Evolutionary conservation across 805 yeast genomes (phyloP).

Genomic region (Sugiyamaella chiloensis): DNA sequence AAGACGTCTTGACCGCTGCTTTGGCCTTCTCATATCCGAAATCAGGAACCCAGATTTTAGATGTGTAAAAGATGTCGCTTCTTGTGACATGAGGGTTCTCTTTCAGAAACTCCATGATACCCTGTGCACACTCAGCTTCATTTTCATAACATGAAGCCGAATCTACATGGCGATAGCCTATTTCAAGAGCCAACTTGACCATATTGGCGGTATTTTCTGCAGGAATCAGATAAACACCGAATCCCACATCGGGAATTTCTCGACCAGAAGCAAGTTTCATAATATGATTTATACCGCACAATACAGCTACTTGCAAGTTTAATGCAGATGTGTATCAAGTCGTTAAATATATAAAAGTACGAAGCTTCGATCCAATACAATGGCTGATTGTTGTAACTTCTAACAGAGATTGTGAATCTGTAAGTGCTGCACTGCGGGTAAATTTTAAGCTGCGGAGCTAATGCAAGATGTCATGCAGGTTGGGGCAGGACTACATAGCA

Average conservation of each 20-base stretch:
- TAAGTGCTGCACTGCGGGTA: too few relatives aligned
- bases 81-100: slow-evolving; percentile 50
- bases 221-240: slow-evolving; percentile 52
- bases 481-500: too few relatives aligned
- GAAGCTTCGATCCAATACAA: too few relatives aligned
- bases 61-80: slow-evolving; percentile 50
- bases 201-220: slow-evolving; percentile 31
- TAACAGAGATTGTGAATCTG: too few relatives aligned
- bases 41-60: slow-evolving; percentile 70
- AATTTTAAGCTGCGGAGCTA: too few relatives aligned
- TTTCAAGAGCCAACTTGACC: slow-evolving; percentile 55
- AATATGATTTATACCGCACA: too few relatives aligned
- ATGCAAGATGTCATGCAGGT: too few relatives aligned
- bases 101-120: slow-evolving; percentile 50
- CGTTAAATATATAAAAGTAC: too few relatives aligned
- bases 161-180: slow-evolving; percentile 75
- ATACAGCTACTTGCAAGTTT: too few relatives aligned
- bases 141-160: slow-evolving; percentile 67
- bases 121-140: slow-evolving; percentile 59
- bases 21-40: slow-evolving; percentile 59
- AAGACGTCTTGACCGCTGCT: slow-evolving; percentile 55
- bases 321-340: too few relatives aligned
- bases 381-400: too few relatives aligned
- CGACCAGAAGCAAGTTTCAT: slow-evolving; percentile 52
- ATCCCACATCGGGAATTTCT: slow-evolving; percentile 48